Evolutionary conservation across 805 yeast genomes (phyloP).

Genomic region (Candida awuae): DNA sequence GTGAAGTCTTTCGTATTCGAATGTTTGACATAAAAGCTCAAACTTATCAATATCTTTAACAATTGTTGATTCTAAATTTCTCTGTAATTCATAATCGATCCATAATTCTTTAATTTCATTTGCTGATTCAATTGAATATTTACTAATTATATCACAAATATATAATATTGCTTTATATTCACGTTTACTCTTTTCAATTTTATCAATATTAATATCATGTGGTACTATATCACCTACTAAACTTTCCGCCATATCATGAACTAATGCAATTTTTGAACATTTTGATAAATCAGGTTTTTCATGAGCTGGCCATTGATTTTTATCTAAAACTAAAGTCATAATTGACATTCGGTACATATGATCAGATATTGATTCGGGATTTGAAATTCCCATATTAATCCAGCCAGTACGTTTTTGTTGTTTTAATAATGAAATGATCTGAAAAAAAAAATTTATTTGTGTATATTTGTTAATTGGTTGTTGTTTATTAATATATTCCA

Average conservation of each 20-base stretch:
- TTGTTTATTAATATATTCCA: constrained; percentile 22
- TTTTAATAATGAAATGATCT: constrained; percentile 65
- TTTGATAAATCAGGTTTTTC: constrained; percentile 42
- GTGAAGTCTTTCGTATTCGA: constrained; percentile 70
- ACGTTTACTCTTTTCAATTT: constrained; percentile 76
- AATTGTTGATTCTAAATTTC: constrained; percentile 74
- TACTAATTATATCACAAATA: constrained; percentile 49
- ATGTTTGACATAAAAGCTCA: constrained; percentile 75
- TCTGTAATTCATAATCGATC: constrained; percentile 83
- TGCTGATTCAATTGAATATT: constrained; percentile 59
- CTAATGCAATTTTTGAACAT: constrained; percentile 78
- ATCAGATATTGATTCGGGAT: constrained; percentile 74
- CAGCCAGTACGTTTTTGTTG: constrained; percentile 88
- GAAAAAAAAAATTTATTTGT: constrained; percentile 33
- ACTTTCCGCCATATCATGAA: constrained; percentile 92
- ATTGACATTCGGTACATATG: constrained; percentile 95
- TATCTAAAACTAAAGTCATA: constrained; percentile 46
- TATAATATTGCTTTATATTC: constrained; percentile 69
- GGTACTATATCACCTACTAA: constrained; percentile 95
- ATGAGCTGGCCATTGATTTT: constrained; percentile 11
- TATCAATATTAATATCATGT: constrained; percentile 52
- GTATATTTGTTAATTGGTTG: constrained; percentile 15
- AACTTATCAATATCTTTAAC: constrained; percentile 93
- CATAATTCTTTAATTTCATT: constrained; percentile 61
- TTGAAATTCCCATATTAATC: constrained; percentile 57